Conservation (phyloP, 371 early-diverging fungal species). For the Mortierella sp. region DNA sequence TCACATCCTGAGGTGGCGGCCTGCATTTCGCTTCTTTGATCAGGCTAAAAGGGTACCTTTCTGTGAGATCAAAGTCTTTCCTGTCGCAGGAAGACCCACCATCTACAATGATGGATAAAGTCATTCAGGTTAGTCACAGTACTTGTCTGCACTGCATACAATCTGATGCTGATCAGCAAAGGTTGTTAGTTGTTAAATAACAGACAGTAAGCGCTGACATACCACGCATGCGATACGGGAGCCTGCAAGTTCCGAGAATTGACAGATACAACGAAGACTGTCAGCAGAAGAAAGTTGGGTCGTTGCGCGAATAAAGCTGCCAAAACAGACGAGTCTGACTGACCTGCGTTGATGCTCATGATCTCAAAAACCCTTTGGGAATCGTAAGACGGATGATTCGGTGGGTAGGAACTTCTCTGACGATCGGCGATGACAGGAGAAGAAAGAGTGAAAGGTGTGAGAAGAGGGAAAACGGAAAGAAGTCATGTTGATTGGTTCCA, state of each 20-base stretch:
- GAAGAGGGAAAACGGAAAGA: background rate
- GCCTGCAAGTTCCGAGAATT: constrained; percentile 48
- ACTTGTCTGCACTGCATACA: background rate
- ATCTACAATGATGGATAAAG: constrained; percentile 58
- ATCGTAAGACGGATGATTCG: background rate
- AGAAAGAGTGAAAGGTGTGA: constrained; percentile 1
- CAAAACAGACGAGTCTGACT: background rate
- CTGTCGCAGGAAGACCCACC: constrained; percentile 91
- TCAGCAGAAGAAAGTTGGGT: background rate
- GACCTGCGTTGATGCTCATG: constrained; percentile 29
- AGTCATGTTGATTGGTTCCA: no score
- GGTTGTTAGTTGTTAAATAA: background rate
- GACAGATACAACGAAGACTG: background rate
- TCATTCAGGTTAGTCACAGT: background rate
- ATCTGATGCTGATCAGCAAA: no score
- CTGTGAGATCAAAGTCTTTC: constrained; percentile 91
- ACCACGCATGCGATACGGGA: constrained; percentile 74
- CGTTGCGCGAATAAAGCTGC: background rate
- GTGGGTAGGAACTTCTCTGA: background rate
- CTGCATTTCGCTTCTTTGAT: background rate
- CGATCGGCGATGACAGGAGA: background rate
- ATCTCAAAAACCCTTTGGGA: background rate
- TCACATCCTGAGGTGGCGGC: background rate
- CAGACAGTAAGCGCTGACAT: constrained; percentile 9
- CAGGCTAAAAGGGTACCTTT: constrained; percentile 71